These are phyloP conservation scores for Malassezia globosa DNA, from an alignment of 1,284 basidiomycete species.

Conservation along the genomic window DNA sequence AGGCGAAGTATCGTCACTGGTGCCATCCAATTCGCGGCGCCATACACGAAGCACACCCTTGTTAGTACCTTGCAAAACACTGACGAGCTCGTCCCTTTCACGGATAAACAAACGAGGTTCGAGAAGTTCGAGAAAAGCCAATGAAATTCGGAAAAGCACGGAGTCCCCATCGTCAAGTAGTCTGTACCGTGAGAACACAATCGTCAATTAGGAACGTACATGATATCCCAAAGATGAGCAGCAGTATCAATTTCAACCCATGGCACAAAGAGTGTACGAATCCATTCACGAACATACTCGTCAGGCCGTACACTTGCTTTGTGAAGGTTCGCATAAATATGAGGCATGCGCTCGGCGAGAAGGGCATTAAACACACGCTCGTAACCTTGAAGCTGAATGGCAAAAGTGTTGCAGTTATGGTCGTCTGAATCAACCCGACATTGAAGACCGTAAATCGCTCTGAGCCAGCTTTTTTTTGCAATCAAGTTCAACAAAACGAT, in stretches of 20 bases:
- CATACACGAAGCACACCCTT: conserved; percentile 30
- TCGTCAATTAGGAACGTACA: conserved; percentile 13
- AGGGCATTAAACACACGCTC: conserved; percentile 79
- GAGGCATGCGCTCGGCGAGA: conserved; percentile 84
- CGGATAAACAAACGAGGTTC: conserved; percentile 35
- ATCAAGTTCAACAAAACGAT: conserved; percentile 71
- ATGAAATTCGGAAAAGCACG: conserved; percentile 29
- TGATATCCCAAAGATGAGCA: conserved; percentile 35
- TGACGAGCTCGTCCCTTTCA: conserved; percentile 27
- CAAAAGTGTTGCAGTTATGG: neutral
- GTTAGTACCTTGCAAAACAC: conserved; percentile 30
- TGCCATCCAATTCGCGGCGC: conserved; percentile 20
- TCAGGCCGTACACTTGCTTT: conserved; percentile 23
- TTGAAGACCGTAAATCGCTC: conserved; percentile 31
- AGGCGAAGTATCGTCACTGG: neutral
- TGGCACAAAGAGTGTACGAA: conserved; percentile 25
- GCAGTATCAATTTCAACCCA: conserved; percentile 37
- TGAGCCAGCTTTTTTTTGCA: conserved; percentile 31
- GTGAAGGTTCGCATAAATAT: conserved; percentile 53
- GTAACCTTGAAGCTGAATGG: conserved; percentile 10
- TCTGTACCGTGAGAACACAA: neutral
- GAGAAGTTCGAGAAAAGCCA: conserved; percentile 34
- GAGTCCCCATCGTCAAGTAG: conserved; percentile 34
- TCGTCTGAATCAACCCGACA: neutral
- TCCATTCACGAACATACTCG: conserved; percentile 30